Base-by-base conservation (phyloP, 1,284 basidiomycete genomes). In the Sutorius eximius region DNA sequence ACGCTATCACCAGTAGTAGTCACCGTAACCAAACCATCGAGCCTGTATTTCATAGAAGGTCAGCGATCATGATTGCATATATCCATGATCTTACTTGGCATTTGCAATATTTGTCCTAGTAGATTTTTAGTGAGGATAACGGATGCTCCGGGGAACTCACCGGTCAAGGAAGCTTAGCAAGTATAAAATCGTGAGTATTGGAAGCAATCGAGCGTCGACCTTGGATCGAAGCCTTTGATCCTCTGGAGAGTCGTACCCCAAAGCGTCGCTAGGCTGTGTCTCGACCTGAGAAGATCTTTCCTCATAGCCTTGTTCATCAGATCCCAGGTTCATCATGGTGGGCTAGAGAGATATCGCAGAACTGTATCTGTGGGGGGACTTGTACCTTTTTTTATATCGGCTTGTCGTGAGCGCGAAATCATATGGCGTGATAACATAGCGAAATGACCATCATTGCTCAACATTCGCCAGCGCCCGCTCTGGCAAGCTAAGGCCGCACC, bases 161-260 rank as follows among this genome's bases (percentile, higher is more conserved):
- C 85, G 75, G 65, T 89, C 87, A 61, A 89, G 70, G 69, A 88
- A 89, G 48, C 83, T 85, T 46, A 88, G 70, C 13, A 89, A 76
- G 67, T 86, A 89, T 16, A 89, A 71, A 27, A 85, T 63, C 1
- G 82, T 83, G 44, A 85, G 69, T 44, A 82, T 77, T 2, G 82
- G 82, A 24, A 85, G 67, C 34, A 85, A 67, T 29, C 77, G 77
- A 41, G 72, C 50, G 60, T 82, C 79, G 42, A 36, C 38, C 76
- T 78, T 47, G 74, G 55, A 62, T 80, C 78, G 51, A 27, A 81
- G 68, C 51, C 68, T 73, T 38, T 58, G 67, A 58, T 79, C 77
- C 55, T 76, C 71, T 33, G 55, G 51, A 6, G 71, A 66, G 52
- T 73, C 64, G 42, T 68, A 44, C 8, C 38, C 18, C 7, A 32